phyloP scores from a whole-genome alignment of 2,329 filamentous ascomycete genomes.

The Talaromyces sp. region DNA sequence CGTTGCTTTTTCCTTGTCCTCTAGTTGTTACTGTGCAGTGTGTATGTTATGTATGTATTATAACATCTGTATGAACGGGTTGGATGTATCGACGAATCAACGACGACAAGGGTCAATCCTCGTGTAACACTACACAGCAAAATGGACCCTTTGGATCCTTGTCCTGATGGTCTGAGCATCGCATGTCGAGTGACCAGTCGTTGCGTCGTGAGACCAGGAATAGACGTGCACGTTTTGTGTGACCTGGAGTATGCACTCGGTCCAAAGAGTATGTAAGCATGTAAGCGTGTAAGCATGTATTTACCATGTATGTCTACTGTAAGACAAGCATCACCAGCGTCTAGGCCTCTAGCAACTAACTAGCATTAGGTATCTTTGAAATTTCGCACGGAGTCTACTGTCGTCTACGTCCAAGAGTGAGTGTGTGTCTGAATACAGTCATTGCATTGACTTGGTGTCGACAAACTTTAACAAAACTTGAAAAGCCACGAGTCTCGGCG shows the following conservation, averaged over 20 bases:
- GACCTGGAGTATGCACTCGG: not conserved
- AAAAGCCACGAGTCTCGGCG: not conserved
- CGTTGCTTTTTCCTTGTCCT: constrained; percentile 1
- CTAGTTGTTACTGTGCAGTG: too few relatives aligned
- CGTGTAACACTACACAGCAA: not conserved
- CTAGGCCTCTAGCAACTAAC: not conserved
- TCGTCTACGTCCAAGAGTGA: too few relatives aligned
- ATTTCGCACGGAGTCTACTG: not conserved
- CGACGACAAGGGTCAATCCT: not conserved
- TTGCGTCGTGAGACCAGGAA: not conserved
- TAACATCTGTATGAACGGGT: too few relatives aligned
- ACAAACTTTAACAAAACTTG: not conserved
- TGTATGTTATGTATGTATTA: too few relatives aligned
- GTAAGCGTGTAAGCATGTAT: too few relatives aligned
- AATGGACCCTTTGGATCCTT: not conserved
- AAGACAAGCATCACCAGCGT: not conserved
- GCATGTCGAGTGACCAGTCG: constrained; percentile 1
- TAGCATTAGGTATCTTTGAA: not conserved
- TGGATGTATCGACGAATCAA: not conserved
- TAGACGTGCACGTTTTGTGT: constrained; percentile 7
- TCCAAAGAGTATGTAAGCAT: not conserved
- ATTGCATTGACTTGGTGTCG: not conserved
- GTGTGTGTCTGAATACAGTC: not conserved
- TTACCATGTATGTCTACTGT: not conserved
- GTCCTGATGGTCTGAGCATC: not conserved